phyloP scores from a whole-genome alignment of 2,329 filamentous ascomycete genomes.

The Geoglossum cookeanum region DNA sequence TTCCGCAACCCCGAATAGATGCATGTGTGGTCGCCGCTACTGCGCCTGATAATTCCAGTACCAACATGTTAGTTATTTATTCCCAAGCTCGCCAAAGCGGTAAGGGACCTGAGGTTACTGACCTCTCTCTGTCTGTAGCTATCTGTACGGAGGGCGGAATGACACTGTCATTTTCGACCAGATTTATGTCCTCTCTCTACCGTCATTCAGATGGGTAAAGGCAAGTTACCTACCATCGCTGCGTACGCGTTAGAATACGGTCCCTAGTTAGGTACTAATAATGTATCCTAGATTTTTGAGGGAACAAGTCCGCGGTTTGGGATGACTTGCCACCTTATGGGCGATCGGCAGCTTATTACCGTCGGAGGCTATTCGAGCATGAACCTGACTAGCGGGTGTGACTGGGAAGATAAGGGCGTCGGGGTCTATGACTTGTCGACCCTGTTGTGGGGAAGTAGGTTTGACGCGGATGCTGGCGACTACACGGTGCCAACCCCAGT shows the following conservation, averaged over 20 bases:
- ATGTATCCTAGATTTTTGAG: constrained; percentile 14
- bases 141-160: constrained; percentile 30
- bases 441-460: constrained; percentile 17
- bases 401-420: constrained; percentile 17
- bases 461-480: constrained; percentile 11
- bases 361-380: constrained; percentile 18
- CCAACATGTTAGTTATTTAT: constrained; percentile 21
- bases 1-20: constrained; percentile 24
- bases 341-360: constrained; percentile 23
- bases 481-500: constrained; percentile 15
- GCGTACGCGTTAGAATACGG: background rate
- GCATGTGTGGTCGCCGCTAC: constrained; percentile 24
- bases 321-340: constrained; percentile 24
- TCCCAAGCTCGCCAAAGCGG: background rate
- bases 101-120: background rate
- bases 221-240: background rate
- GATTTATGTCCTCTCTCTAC: constrained; percentile 26
- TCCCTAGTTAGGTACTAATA: background rate
- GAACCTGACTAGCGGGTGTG: constrained; percentile 14
- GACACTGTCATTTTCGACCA: constrained; percentile 21
- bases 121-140: constrained; percentile 7
- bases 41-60: constrained; percentile 26
- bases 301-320: constrained; percentile 21
- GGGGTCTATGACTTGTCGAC: constrained; percentile 17
- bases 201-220: constrained; percentile 27